phyloP scores from a whole-genome alignment of 2,329 filamentous ascomycete species.

The Xylariaceae sp. region DNA sequence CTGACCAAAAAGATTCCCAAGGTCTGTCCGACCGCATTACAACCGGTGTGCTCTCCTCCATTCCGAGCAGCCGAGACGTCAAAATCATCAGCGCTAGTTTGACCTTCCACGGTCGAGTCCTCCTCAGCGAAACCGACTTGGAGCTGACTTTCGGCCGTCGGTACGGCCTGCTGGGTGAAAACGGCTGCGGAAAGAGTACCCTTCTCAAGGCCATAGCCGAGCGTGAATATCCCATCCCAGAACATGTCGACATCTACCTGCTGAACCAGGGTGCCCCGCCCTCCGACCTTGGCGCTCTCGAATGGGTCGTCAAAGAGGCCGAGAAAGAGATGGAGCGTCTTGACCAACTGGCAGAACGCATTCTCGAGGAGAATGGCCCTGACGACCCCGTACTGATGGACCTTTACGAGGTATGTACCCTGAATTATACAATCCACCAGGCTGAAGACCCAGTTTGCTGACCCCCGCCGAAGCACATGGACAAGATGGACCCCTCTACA shows the following conservation, averaged over 20 bases:
- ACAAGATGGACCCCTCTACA: constrained; percentile 96
- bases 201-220: constrained; percentile 88
- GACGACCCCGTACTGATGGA: constrained; percentile 88
- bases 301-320: constrained; percentile 95
- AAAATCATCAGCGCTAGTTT: constrained; percentile 92
- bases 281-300: constrained; percentile 80
- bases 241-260: constrained; percentile 96
- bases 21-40: constrained; percentile 97
- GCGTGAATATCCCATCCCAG: constrained; percentile 92
- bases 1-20: constrained; percentile 90
- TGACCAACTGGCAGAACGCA: constrained; percentile 81
- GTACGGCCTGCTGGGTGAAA: constrained; percentile 94
- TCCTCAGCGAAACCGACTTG: constrained; percentile 88
- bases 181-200: constrained; percentile 99
- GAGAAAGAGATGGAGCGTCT: constrained; percentile 87
- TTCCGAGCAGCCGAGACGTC: constrained; percentile 80
- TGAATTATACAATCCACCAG: neutral
- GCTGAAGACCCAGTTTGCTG: neutral
- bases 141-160: constrained; percentile 89
- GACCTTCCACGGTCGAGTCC: constrained; percentile 95
- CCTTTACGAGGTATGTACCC: constrained; percentile 76
- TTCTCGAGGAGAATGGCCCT: constrained; percentile 86
- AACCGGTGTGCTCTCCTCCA: constrained; percentile 88
- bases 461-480: constrained; percentile 68
- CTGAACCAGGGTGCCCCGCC: constrained; percentile 94